Base-by-base conservation (phyloP, 106 monocot genomes). In the Ottelia alismoides region DNA sequence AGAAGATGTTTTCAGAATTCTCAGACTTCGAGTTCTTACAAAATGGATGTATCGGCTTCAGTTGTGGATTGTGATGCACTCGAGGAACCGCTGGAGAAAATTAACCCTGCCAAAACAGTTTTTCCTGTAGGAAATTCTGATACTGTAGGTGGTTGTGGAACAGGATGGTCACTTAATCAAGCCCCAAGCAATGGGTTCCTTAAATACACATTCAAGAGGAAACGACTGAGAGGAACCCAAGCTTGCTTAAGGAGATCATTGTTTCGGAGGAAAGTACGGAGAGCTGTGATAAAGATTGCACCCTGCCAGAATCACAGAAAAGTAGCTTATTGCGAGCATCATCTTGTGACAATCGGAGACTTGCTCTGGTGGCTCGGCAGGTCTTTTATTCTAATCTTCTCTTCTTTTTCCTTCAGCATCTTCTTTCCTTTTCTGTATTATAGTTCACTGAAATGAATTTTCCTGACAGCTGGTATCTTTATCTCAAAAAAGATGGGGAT, bases 401-500 rank as follows among this genome's bases (percentile, higher is more conserved):
- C 40, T 16, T 16, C 40, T 16, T 7, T 7, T 7, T 43, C 40
- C 6, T 43, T 43, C 6, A n/a, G n/a, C 40, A 16, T 6, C 40
- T 43, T 43, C 40, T 16, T 7, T 43, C 6, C 40, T 16, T 43
- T 43, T 43, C 10, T 43, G 40, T 16, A 43, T 7, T 16, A 43
- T 16, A 43, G 40, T 6, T 7, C 6, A 43, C 40, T 43, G 16
- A n/a, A n/a, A 43, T 43, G 6, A 43, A 16, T 43, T n/a, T 16
- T 43, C 40, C 40, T 16, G 40, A 43, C 40, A 43, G 40, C 40
- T 43, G 6, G 16, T 43, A 7, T 43, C 40, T 7, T 43, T 43
- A 43, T 43, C 40, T 7, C 40, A 43, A 43, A 43, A 43, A 43
- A 43, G 40, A 43, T 43, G 40, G 40, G 40, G 40, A 43, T 43